Percentiles rank a stretch among this genome's conserved stretches.
phyloP scores from a whole-genome alignment of 1,139 yeast genomes.

The Hansenula lynferdii region DNA sequence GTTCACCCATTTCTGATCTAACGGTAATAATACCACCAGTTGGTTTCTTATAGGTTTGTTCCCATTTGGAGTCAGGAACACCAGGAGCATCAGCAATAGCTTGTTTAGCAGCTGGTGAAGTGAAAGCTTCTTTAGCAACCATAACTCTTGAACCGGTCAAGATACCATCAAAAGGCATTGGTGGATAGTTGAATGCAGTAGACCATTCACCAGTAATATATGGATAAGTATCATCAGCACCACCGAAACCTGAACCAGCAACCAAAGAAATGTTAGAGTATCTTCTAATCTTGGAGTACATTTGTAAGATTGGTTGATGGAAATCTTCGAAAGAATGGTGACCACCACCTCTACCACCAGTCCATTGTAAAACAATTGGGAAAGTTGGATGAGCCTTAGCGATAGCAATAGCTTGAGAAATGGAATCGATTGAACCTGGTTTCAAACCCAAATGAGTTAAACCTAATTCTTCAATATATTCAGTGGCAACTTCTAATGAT shows the following conservation, averaged over 20 bases:
- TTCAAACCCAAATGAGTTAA: conserved; percentile 92
- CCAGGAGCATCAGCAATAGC: conserved; percentile 91
- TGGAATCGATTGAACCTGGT: conserved; percentile 96
- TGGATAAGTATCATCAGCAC: conserved; percentile 94
- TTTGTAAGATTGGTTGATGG: conserved; percentile 95
- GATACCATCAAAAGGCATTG: conserved; percentile 99
- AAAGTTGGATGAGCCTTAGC: conserved; percentile 94
- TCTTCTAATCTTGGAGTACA: conserved; percentile 93
- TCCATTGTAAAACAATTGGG: conserved; percentile 98
- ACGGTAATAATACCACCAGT: conserved; percentile 97
- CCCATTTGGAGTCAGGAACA: conserved; percentile 88
- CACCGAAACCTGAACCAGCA: conserved; percentile 99
- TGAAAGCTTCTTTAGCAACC: conserved; percentile 95
- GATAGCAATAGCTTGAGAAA: conserved; percentile 77
- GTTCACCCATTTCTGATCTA: conserved; percentile 99
- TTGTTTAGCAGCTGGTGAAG: conserved; percentile 90
- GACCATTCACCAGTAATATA: conserved; percentile 98
- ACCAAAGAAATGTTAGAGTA: conserved; percentile 82
- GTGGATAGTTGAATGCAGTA: conserved; percentile 76
- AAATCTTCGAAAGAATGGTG: conserved; percentile 98
- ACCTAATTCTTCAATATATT: conserved; percentile 89
- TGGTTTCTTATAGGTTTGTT: conserved; percentile 87
- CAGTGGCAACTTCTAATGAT: conserved; percentile 93
- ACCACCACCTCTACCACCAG: conserved; percentile 99
- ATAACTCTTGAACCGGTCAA: conserved; percentile 94